phyloP scores from a whole-genome alignment of 2,329 filamentous ascomycete species.

The Thielaviopsis musarum region DNA sequence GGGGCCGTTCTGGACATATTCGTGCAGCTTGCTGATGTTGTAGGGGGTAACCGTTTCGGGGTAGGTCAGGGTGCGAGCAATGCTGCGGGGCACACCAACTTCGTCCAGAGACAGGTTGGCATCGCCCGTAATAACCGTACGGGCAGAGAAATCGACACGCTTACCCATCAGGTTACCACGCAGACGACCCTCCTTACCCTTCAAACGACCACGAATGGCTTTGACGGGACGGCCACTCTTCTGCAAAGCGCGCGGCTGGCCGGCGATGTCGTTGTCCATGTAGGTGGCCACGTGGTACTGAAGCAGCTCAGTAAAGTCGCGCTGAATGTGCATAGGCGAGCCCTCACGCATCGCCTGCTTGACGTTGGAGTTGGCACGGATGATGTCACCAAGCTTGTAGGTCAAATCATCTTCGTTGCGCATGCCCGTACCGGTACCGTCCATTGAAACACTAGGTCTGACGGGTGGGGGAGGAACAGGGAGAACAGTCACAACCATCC shows the following conservation, averaged over 20 bases:
- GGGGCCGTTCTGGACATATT: slow-evolving; percentile 81
- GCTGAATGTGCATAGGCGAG: slow-evolving; percentile 75
- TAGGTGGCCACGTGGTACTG: slow-evolving; percentile 98
- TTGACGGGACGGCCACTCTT: slow-evolving; percentile 96
- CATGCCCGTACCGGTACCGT: slow-evolving; percentile 80
- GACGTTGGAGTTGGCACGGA: slow-evolving; percentile 92
- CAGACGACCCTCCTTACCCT: slow-evolving; percentile 96
- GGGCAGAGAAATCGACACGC: slow-evolving; percentile 96
- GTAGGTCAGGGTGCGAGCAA: slow-evolving; percentile 84
- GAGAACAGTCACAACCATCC: slow-evolving; percentile 93
- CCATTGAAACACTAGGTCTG: slow-evolving; percentile 90
- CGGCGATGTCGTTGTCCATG: slow-evolving; percentile 99
- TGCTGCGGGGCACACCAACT: slow-evolving; percentile 89
- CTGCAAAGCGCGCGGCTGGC: slow-evolving; percentile 82
- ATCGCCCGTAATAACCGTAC: slow-evolving; percentile 98
- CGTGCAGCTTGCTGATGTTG: slow-evolving; percentile 86
- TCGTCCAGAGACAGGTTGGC: slow-evolving; percentile 93
- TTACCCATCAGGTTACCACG: slow-evolving; percentile 99
- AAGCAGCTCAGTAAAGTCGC: slow-evolving; percentile 78
- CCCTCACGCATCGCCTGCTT: slow-evolving; percentile 81
- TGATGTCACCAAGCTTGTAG: slow-evolving; percentile 96
- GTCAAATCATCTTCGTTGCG: slow-evolving; percentile 98
- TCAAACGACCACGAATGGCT: slow-evolving; percentile 87
- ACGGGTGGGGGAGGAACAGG: slow-evolving; percentile 93
- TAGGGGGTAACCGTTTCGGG: slow-evolving; percentile 95